A percentile compares a stretch with the other conserved stretches of the same genome.
Conservation (phyloP, 1,284 basidiomycete species). For the Cryptococcus wingfieldii region DNA sequence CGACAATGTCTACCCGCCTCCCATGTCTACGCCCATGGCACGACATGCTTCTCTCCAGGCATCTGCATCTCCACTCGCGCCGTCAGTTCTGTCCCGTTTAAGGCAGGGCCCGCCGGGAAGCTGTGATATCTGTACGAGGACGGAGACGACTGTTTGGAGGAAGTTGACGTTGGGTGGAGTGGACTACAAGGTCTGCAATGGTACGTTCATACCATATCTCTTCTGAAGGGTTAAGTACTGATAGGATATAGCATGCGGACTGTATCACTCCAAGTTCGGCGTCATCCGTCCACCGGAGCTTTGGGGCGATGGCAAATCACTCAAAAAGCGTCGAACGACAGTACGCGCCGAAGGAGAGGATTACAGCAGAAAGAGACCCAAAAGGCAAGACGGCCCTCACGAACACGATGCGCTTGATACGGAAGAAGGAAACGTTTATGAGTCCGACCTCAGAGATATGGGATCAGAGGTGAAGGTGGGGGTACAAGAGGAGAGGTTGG, state of each 20-base stretch:
- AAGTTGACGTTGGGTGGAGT: slow-evolving; percentile 32
- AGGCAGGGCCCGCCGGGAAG: slow-evolving; percentile 40
- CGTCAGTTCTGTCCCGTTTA: slow-evolving; percentile 26
- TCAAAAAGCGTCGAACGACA: slow-evolving; percentile 33
- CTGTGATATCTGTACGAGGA: slow-evolving; percentile 44
- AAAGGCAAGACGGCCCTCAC: no score
- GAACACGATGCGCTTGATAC: no score
- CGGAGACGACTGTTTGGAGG: slow-evolving; percentile 45
- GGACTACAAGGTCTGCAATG: slow-evolving; percentile 42
- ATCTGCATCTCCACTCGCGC: background rate
- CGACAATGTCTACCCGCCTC: background rate
- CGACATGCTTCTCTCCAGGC: background rate
- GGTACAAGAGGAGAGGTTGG: no score
- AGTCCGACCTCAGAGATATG: no score
- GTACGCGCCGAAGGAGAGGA: no score
- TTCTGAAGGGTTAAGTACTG: no score
- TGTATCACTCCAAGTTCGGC: slow-evolving; percentile 43
- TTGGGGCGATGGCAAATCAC: slow-evolving; percentile 42
- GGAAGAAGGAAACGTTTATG: no score
- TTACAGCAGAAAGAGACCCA: no score
- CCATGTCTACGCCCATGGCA: no score
- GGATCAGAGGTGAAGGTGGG: no score
- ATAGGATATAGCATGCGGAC: slow-evolving; percentile 33
- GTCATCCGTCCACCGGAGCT: slow-evolving; percentile 43
- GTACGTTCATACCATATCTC: no score